phyloP scores from a whole-genome alignment of 257 asterid species.

The Petunia axillaris region DNA sequence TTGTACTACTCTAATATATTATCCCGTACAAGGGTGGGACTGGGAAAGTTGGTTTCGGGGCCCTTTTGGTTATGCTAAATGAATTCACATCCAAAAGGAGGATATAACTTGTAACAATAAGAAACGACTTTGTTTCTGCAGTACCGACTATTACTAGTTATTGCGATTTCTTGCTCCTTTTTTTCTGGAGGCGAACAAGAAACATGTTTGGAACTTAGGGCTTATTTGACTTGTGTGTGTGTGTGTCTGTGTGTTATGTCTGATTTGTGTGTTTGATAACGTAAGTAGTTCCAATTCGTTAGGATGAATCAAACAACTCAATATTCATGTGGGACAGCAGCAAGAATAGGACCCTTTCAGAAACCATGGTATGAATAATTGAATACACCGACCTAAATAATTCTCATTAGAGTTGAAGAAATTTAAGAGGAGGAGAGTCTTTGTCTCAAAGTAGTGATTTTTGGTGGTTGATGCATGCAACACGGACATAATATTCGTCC shows the following conservation, averaged over 20 bases:
- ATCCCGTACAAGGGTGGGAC: background rate
- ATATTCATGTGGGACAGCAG: conserved; percentile 3
- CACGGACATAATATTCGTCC: background rate
- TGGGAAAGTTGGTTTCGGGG: background rate
- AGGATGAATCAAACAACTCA: background rate
- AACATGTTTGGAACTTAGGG: background rate
- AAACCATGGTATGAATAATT: background rate
- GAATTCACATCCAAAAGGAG: background rate
- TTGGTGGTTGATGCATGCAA: conserved; percentile 3
- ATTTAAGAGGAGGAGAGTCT: background rate
- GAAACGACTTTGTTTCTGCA: background rate
- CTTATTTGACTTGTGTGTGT: background rate
- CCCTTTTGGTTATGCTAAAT: background rate
- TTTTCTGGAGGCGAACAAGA: background rate
- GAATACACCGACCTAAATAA: conserved; percentile 8
- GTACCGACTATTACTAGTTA: background rate
- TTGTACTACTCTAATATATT: too few relatives aligned
- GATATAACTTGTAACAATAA: conserved; percentile 4
- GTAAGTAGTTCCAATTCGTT: background rate
- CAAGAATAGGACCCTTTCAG: background rate
- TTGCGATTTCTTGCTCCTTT: background rate
- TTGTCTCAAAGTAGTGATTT: background rate
- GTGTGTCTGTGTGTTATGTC: background rate
- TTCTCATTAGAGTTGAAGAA: too few relatives aligned
- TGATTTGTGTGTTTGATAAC: background rate